These are phyloP conservation scores for Nannochloropsis granulata DNA, from an alignment of 108 stramenopile species.

Conservation along the genomic window DNA sequence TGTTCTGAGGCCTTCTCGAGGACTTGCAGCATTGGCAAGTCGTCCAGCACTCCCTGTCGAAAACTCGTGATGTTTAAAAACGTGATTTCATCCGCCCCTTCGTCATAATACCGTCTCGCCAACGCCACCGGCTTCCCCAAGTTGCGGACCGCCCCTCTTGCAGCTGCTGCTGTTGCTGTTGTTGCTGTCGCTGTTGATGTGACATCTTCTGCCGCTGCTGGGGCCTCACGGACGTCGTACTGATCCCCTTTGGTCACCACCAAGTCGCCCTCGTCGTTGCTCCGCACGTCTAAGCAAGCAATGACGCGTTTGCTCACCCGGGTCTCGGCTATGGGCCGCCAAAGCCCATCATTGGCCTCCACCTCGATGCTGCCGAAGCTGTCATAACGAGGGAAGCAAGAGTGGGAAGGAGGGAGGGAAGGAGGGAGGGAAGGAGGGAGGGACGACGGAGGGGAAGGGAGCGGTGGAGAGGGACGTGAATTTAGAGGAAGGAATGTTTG, in stretches of 20 bases:
- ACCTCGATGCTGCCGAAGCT: not conserved
- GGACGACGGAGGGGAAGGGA: not conserved
- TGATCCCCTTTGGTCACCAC: slow-evolving; percentile 98
- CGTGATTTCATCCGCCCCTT: slow-evolving; percentile 90
- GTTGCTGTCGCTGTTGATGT: not conserved
- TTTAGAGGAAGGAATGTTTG: too few relatives aligned
- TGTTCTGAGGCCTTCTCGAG: slow-evolving; percentile 72
- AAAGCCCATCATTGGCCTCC: not conserved
- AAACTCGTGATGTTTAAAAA: slow-evolving; percentile 95
- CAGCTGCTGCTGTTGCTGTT: slow-evolving; percentile 27
- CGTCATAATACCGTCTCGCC: slow-evolving; percentile 73
- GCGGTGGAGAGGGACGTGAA: not conserved
- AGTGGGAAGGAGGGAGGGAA: not conserved
- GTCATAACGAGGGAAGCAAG: not conserved
- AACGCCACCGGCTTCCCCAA: slow-evolving; percentile 88
- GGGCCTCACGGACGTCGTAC: slow-evolving; percentile 87
- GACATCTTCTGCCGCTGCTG: slow-evolving; percentile 2
- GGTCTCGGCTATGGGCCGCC: slow-evolving; percentile 2
- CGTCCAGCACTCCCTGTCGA: slow-evolving; percentile 79
- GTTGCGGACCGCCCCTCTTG: slow-evolving; percentile 78
- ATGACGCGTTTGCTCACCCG: slow-evolving; percentile 62
- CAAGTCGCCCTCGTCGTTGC: slow-evolving; percentile 87
- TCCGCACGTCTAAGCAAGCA: slow-evolving; percentile 84
- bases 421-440: not conserved
- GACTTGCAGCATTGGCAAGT: slow-evolving; percentile 92